Percentiles rank a stretch among this genome's conserved stretches.
These are phyloP conservation scores for Chalciporus piperatus DNA, from an alignment of 768 basidiomycete species.

Conservation along the genomic window DNA sequence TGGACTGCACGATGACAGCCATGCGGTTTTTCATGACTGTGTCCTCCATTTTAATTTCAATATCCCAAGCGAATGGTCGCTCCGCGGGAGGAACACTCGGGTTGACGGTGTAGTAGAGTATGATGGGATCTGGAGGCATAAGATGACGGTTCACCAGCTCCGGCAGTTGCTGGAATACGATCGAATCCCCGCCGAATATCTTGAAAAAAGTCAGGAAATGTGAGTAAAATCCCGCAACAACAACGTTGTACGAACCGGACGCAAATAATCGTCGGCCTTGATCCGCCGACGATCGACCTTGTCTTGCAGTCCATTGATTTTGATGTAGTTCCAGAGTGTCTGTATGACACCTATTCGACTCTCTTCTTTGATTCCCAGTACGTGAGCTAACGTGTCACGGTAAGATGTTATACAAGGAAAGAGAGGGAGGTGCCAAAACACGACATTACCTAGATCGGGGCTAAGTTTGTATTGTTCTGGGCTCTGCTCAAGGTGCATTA, in stretches of 20 bases:
- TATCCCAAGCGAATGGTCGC: conserved; percentile 76
- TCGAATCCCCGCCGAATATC: conserved; percentile 69
- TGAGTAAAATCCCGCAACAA: background rate
- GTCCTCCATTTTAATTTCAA: conserved; percentile 89
- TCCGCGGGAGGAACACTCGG: conserved; percentile 63
- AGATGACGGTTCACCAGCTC: conserved; percentile 84
- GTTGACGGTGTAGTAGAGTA: conserved; percentile 74
- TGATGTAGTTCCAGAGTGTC: conserved; percentile 91
- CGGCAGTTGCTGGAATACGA: conserved; percentile 78
- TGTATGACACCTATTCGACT: conserved; percentile 79
- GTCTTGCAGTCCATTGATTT: conserved; percentile 77
- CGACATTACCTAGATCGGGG: conserved; percentile 62
- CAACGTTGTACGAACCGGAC: conserved; percentile 44
- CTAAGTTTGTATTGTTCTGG: conserved; percentile 84
- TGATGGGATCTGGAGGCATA: conserved; percentile 71
- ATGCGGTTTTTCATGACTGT: conserved; percentile 67
- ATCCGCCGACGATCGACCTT: conserved; percentile 74
- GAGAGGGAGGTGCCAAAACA: background rate
- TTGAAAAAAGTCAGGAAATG: conserved; percentile 25
- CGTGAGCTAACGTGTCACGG: conserved; percentile 38
- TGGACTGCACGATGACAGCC: conserved; percentile 64
- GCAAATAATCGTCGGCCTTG: conserved; percentile 63
- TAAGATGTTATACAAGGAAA: conserved; percentile 6
- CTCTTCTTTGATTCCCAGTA: conserved; percentile 82
- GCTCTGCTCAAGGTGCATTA: conserved; percentile 82